These are phyloP conservation scores for Rosa rugosa DNA, from an alignment of 306 rosid genomes.

Conservation along the genomic window DNA sequence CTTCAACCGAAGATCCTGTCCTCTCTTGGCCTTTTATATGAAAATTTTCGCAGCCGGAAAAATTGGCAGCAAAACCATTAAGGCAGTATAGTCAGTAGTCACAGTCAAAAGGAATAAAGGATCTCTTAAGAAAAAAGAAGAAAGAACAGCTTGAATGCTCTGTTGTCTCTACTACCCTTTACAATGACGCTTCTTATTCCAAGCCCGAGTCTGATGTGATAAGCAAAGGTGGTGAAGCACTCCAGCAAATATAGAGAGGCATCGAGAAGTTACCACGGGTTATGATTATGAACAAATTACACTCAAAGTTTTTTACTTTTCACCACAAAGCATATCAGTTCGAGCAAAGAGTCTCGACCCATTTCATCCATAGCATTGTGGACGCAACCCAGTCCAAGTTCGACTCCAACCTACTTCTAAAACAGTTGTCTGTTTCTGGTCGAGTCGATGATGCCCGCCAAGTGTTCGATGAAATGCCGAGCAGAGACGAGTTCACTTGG, in stretches of 20 bases:
- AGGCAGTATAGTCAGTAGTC: too few species aligned
- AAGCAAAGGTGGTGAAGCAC: neutral
- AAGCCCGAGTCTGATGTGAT: too few species aligned
- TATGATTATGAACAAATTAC: constrained; percentile 43
- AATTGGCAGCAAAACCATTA: too few species aligned
- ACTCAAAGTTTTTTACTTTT: constrained; percentile 26
- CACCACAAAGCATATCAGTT: constrained; percentile 25
- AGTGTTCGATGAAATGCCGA: constrained; percentile 66
- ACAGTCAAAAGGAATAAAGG: too few species aligned
- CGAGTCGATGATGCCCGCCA: constrained; percentile 64
- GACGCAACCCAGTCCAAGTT: constrained; percentile 34
- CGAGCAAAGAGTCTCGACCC: constrained; percentile 14
- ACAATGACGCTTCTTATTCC: neutral
- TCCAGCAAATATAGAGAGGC: too few species aligned
- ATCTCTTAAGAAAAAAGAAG: too few species aligned
- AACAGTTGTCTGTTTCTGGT: constrained; percentile 51
- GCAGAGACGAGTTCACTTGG: constrained; percentile 71
- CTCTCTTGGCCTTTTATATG: too few species aligned
- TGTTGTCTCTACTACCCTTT: too few species aligned
- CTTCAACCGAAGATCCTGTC: too few species aligned
- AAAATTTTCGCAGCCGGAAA: too few species aligned
- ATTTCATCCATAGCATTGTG: constrained; percentile 18
- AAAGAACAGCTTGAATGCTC: too few species aligned
- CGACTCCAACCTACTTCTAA: constrained; percentile 46
- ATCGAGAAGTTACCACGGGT: neutral